A percentile compares a stretch with the other conserved stretches of the same genome.
Evolutionary conservation across 1,284 basidiomycete species (phyloP).

Genomic region (Pholiota adiposa): DNA sequence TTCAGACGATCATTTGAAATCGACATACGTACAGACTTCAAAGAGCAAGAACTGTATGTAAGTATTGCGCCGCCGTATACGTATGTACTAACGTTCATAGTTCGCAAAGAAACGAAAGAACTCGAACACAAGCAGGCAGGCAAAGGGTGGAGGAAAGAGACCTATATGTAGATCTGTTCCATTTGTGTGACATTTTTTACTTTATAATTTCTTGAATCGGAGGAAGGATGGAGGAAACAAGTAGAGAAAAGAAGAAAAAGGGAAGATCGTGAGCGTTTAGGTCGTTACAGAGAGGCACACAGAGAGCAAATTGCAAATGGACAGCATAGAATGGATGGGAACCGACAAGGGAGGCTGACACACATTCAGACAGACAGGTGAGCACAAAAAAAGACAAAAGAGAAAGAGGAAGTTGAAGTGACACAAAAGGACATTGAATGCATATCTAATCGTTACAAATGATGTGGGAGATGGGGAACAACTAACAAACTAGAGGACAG

Average conservation of each 20-base stretch:
- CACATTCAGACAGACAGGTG: neutral
- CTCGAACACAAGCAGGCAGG: no score
- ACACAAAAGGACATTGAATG: constrained; percentile 37
- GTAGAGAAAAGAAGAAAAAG: neutral
- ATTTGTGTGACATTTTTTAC: no score
- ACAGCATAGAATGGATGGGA: constrained; percentile 11
- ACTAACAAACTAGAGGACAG: constrained; percentile 25
- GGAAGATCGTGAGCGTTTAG: neutral
- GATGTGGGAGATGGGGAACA: constrained; percentile 32
- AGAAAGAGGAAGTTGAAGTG: constrained; percentile 31
- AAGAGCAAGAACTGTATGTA: no score
- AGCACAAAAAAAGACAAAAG: constrained; percentile 11
- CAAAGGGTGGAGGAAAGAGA: no score
- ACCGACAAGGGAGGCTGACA: neutral
- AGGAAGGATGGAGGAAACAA: neutral
- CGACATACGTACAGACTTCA: no score
- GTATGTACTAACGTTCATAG: no score
- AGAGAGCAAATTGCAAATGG: constrained; percentile 13
- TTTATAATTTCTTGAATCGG: neutral
- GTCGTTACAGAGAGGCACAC: constrained; percentile 6
- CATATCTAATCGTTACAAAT: constrained; percentile 75
- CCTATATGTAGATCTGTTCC: no score
- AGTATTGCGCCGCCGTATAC: no score
- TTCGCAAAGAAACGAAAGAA: no score
- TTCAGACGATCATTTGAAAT: no score